Percentiles rank a stretch among this genome's conserved stretches.
Evolutionary conservation across 2,329 filamentous ascomycete species (phyloP).

Genomic region (Nigrospora oryzae): DNA sequence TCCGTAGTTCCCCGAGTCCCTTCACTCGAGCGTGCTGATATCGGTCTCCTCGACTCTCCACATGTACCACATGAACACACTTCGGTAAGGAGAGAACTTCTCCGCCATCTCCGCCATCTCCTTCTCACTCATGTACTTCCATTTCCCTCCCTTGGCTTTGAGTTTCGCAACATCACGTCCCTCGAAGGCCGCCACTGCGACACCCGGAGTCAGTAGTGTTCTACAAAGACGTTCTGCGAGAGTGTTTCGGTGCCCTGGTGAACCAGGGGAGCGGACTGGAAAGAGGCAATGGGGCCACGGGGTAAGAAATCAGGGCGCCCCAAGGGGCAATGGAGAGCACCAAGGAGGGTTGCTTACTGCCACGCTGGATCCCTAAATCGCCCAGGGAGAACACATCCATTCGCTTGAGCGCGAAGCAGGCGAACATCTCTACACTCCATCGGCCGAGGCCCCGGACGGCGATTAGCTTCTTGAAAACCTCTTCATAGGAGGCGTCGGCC

Average conservation of each 20-base stretch:
- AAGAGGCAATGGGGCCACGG: too few species aligned
- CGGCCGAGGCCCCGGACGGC: constrained; percentile 79
- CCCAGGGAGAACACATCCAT: constrained; percentile 91
- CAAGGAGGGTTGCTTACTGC: constrained; percentile 31
- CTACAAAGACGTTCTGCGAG: too few species aligned
- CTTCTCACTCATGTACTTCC: constrained; percentile 94
- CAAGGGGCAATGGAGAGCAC: too few species aligned
- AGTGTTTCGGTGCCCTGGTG: too few species aligned
- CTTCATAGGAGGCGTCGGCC: constrained; percentile 72
- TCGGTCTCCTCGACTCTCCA: constrained; percentile 81
- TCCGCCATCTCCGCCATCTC: constrained; percentile 83
- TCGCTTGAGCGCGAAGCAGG: constrained; percentile 87
- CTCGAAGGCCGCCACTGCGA: constrained; percentile 64
- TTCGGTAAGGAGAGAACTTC: constrained; percentile 79
- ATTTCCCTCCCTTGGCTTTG: constrained; percentile 76
- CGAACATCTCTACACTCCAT: constrained; percentile 98
- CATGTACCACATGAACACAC: constrained; percentile 98
- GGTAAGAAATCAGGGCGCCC: too few species aligned
- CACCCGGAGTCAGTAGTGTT: too few species aligned
- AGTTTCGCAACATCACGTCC: constrained; percentile 78
- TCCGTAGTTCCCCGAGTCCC: neutral
- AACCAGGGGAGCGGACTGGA: too few species aligned
- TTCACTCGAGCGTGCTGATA: constrained; percentile 44
- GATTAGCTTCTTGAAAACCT: constrained; percentile 72
- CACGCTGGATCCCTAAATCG: constrained; percentile 87